Percentiles rank a stretch among this genome's conserved stretches.
phyloP scores from a whole-genome alignment of 177 flowering plant species.

The Telopea speciosissima region DNA sequence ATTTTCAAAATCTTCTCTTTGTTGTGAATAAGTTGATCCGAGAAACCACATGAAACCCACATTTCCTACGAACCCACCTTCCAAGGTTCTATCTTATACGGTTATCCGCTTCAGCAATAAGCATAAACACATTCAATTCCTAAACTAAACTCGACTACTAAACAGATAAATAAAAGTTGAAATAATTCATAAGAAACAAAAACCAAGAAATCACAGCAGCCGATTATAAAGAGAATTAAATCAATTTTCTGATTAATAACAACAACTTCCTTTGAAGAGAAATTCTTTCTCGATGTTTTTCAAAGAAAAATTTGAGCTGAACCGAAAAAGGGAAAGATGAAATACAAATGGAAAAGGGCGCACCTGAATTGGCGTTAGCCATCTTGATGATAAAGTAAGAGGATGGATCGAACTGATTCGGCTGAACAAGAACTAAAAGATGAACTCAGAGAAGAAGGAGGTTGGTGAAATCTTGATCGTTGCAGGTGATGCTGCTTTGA shows the following conservation, averaged over 20 bases:
- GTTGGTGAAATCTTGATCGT: too few relatives aligned
- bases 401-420: background rate
- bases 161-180: background rate
- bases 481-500: too few relatives aligned
- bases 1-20: background rate
- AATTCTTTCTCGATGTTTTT: background rate
- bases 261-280: background rate
- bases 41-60: background rate
- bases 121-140: background rate
- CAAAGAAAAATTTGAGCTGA: background rate
- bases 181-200: background rate
- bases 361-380: slow-evolving; percentile 22
- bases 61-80: background rate
- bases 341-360: background rate
- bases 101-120: background rate
- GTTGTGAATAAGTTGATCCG: background rate
- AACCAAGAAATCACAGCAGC: background rate
- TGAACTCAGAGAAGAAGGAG: background rate
- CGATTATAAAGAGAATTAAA: background rate
- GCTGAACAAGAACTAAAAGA: background rate
- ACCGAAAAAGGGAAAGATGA: background rate
- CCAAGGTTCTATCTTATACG: background rate
- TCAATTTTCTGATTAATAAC: background rate
- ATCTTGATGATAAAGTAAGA: slow-evolving; percentile 9
- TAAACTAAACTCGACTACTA: background rate